Conservation (phyloP, 1,284 basidiomycete genomes). For the Fomitopsis palustris region DNA sequence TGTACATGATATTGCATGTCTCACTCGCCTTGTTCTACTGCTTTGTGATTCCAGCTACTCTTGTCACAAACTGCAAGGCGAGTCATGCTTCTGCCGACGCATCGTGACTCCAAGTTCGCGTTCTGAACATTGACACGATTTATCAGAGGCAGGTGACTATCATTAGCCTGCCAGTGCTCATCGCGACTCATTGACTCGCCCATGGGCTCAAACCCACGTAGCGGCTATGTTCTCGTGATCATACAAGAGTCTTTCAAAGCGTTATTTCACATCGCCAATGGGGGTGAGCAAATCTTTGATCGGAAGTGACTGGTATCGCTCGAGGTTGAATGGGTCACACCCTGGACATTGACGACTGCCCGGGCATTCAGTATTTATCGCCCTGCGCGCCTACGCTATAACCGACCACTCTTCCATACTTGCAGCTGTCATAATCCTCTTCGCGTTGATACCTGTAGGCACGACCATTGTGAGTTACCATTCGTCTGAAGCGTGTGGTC, state of each 20-base stretch:
- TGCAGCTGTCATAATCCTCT: neutral
- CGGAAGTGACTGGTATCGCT: neutral
- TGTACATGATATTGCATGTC: neutral
- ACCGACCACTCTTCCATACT: neutral
- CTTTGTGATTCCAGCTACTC: neutral
- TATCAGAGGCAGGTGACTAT: too few species aligned
- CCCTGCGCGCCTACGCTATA: neutral
- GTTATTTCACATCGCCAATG: neutral
- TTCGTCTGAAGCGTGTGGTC: neutral
- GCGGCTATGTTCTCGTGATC: too few species aligned
- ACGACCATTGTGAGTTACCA: neutral
- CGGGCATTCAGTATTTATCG: too few species aligned
- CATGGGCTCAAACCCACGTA: too few species aligned
- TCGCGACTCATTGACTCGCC: too few species aligned
- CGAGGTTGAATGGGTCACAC: neutral
- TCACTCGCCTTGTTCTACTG: neutral
- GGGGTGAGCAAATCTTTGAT: neutral
- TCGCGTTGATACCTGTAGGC: neutral
- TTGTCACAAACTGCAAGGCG: neutral
- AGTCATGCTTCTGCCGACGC: too few species aligned
- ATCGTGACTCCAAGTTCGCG: too few species aligned
- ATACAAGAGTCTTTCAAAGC: too few species aligned
- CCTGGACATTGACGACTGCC: too few species aligned
- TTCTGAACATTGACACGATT: too few species aligned
- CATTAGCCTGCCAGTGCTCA: too few species aligned